Conservation (phyloP, 1,284 basidiomycete species). For the Trichosporon sp. region DNA sequence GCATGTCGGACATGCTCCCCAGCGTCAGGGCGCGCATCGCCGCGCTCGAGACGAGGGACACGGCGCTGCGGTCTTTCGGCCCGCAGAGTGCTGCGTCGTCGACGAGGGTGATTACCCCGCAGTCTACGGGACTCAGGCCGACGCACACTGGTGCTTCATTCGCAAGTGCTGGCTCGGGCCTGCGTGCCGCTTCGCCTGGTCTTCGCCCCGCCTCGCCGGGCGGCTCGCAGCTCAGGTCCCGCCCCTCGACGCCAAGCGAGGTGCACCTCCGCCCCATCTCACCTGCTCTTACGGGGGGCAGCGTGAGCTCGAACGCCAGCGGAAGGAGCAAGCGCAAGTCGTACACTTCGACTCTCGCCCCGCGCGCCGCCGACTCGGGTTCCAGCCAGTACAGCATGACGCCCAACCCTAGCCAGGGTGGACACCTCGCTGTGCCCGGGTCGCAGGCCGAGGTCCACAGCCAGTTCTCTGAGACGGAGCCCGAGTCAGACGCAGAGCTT, state of each 20-base stretch:
- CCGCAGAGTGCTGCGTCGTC: constrained; percentile 28
- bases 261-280: neutral
- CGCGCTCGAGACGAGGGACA: constrained; percentile 48
- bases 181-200: neutral
- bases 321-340: constrained; percentile 31
- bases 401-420: neutral
- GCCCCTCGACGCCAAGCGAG: constrained; percentile 6
- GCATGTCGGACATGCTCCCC: constrained; percentile 36
- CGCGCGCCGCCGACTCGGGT: constrained; percentile 24
- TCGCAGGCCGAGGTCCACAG: neutral
- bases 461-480: constrained; percentile 16
- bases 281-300: constrained; percentile 6
- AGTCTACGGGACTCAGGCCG: neutral
- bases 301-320: neutral
- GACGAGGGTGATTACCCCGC: neutral
- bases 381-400: constrained; percentile 20
- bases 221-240: neutral
- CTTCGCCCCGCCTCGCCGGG: neutral
- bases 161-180: constrained; percentile 7
- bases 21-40: constrained; percentile 45
- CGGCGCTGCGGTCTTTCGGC: constrained; percentile 48
- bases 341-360: constrained; percentile 45
- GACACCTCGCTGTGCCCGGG: neutral
- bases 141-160: constrained; percentile 3
- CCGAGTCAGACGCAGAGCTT: constrained; percentile 21